Evolutionary conservation across 371 early-diverging fungal genomes (phyloP), one percentile per base, ranked within the genome.

Genomic region (Rhizomucor miehei): DNA sequence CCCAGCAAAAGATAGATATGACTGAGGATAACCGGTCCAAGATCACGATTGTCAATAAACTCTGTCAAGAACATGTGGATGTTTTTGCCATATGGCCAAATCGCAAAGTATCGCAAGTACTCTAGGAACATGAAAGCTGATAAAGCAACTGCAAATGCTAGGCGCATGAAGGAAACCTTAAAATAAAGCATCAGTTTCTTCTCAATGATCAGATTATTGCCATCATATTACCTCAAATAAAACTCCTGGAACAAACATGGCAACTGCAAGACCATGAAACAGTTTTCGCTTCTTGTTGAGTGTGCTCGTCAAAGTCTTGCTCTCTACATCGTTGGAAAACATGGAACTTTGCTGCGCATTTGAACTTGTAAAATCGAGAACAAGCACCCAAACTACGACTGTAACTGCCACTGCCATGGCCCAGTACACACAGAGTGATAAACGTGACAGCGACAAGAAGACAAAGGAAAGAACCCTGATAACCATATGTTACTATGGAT

Each of bases 1-100:
- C 97, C 97, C 14, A 92, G 38, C 13, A 97, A 62, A 17, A 97
- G 70, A 58, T 93, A 94, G 34, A 95, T 69, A 59, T 97, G 97
- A 24, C 91, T 87, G 9, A 95, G 67, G n/a, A 97, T 88, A 23
- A 88, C 82, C 0, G 86, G 82, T 4, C 89, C 89, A 0, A 85
- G 64, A 59, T 97, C 97, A 14, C 91, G 85, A 37, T 80, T 75
- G 58, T 95, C 94, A 23, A 90, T 71, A 59, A 95, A 97, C 34
- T 80, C 79, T 17, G 77, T 71, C 57, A 94, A 57, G 57, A 93
- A 95, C 12, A 69, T 56, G 43, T 89, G 82, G 1, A 97, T 72
- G 36, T 63, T 66, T n/a, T 72, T 71, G 10, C 88, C 89, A 51
- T 83, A 69, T 0, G 92, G 90, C 60, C 80, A 84, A 0, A 95